These are phyloP conservation scores for Achlya hypogyna DNA, from an alignment of 352 stramenopile genomes.

Conservation along the genomic window DNA sequence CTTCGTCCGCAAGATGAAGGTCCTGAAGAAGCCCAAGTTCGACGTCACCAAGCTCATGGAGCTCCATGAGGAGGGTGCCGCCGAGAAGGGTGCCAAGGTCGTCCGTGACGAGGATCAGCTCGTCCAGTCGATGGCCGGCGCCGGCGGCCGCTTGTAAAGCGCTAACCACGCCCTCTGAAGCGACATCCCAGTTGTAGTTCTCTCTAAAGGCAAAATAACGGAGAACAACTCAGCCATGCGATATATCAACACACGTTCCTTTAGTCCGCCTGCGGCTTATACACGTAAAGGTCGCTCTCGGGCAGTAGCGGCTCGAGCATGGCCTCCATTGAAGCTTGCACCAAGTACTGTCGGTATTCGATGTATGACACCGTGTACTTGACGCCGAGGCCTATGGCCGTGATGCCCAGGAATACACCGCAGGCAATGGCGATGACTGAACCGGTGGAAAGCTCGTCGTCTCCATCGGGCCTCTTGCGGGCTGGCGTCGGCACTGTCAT, in stretches of 20 bases:
- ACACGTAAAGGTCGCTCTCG: neutral
- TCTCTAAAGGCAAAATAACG: conserved; percentile 22
- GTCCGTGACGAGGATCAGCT: conserved; percentile 78
- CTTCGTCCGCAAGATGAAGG: conserved; percentile 99
- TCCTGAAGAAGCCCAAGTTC: conserved; percentile 99
- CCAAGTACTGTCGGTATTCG: neutral
- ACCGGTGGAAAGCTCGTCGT: neutral
- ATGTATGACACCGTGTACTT: neutral
- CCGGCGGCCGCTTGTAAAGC: conserved; percentile 84
- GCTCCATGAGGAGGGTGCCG: conserved; percentile 93
- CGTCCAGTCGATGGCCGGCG: conserved; percentile 77
- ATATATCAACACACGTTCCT: conserved; percentile 6
- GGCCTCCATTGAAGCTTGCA: neutral
- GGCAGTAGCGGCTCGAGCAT: neutral
- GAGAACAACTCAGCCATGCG: conserved; percentile 16
- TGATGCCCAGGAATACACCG: neutral
- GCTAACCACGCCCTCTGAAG: neutral
- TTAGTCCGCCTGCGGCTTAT: neutral
- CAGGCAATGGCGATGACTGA: neutral
- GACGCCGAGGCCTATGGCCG: neutral
- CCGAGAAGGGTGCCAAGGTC: conserved; percentile 89
- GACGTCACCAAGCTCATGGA: conserved; percentile 99
- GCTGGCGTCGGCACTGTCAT: neutral
- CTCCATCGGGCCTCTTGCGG: neutral
- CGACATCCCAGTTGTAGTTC: conserved; percentile 1